These are phyloP conservation scores for Mycena rosella DNA, from an alignment of 768 basidiomycete genomes.

Conservation along the genomic window DNA sequence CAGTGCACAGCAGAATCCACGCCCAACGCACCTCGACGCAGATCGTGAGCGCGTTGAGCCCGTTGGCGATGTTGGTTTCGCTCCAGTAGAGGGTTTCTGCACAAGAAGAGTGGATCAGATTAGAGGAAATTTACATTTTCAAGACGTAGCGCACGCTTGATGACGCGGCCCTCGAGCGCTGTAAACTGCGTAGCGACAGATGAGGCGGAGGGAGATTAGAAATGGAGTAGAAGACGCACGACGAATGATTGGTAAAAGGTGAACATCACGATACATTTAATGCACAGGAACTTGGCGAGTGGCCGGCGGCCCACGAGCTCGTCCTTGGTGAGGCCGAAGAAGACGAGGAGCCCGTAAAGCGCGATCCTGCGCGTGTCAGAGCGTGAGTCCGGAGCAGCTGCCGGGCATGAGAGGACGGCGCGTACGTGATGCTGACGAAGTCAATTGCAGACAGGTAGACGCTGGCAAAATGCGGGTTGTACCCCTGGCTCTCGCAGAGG, in stretches of 20 bases:
- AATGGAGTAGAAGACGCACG: constrained; percentile 54
- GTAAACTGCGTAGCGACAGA: constrained; percentile 60
- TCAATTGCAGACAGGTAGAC: constrained; percentile 80
- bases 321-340: constrained; percentile 85
- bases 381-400: too few species aligned
- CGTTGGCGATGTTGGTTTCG: constrained; percentile 85
- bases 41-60: constrained; percentile 83
- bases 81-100: constrained; percentile 87
- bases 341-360: constrained; percentile 86
- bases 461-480: constrained; percentile 70
- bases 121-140: too few species aligned
- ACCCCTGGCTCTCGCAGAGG: constrained; percentile 75
- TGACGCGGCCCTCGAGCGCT: constrained; percentile 76
- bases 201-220: background rate
- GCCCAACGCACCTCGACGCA: constrained; percentile 85
- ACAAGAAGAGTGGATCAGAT: background rate
- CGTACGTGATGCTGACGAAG: constrained; percentile 85
- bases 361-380: constrained; percentile 67
- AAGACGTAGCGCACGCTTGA: constrained; percentile 60
- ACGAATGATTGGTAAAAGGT: constrained; percentile 90
- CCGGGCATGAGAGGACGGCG: background rate
- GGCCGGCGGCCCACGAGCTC: constrained; percentile 83
- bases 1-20: too few species aligned
- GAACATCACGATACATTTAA: constrained; percentile 91
- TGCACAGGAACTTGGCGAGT: constrained; percentile 86